Evolutionary conservation across 495 filamentous ascomycete species (phyloP).

Genomic region (Ramalina intermedia): DNA sequence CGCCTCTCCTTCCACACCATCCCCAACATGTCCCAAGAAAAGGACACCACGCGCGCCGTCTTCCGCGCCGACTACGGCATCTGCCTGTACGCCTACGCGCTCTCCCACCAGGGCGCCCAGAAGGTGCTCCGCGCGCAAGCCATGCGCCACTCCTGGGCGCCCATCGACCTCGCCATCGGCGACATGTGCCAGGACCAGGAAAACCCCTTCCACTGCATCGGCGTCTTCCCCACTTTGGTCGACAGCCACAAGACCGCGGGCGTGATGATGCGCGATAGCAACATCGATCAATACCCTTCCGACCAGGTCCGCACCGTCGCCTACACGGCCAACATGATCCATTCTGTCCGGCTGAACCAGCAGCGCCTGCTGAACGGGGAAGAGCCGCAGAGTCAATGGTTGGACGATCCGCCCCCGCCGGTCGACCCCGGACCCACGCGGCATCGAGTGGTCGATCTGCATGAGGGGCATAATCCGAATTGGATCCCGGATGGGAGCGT

Average conservation of each 20-base stretch:
- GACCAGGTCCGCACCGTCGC: constrained; percentile 17
- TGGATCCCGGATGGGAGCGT: not conserved
- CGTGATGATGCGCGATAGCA: constrained; percentile 24
- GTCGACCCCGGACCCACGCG: not conserved
- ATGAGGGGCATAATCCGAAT: not conserved
- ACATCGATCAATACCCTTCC: constrained; percentile 21
- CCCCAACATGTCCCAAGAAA: constrained; percentile 12
- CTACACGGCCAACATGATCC: constrained; percentile 30
- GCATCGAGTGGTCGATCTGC: not conserved
- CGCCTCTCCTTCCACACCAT: constrained; percentile 7
- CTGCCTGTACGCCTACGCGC: constrained; percentile 40
- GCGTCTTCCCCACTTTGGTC: constrained; percentile 31
- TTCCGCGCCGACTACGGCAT: constrained; percentile 31
- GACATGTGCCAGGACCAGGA: constrained; percentile 27
- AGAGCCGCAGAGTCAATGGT: not conserved
- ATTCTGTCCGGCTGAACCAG: constrained; percentile 22
- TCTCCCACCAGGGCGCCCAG: constrained; percentile 36
- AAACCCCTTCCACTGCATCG: constrained; percentile 25
- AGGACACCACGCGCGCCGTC: constrained; percentile 30
- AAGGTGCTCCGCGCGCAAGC: constrained; percentile 36
- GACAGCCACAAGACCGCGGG: constrained; percentile 32
- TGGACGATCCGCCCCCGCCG: not conserved
- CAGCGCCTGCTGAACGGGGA: not conserved
- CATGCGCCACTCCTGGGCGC: constrained; percentile 23
- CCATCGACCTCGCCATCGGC: constrained; percentile 37